Evolutionary conservation across 371 early-diverging fungal species (phyloP), one percentile per base, ranked within the genome.

Genomic region (Mucor plumbeus): DNA sequence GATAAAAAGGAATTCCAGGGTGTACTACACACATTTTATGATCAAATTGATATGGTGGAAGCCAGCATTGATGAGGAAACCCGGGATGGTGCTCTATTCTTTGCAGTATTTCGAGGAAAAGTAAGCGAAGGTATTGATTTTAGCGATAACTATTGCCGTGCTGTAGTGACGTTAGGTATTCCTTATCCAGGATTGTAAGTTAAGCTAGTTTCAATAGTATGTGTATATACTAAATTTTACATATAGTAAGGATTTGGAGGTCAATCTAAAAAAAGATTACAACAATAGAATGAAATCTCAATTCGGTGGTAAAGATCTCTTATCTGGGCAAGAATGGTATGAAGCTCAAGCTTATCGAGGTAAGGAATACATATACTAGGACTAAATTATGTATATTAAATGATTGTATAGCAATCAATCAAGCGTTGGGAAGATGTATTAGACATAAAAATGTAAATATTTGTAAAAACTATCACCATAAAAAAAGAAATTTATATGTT

Each of bases 51-150:
- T 19, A 61, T 47, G 41, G 64, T 41, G 10, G 59, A 70, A 55
- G 13, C 36, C 34, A 38, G 34, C 7, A 15, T 38, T 43, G 70
- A 74, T 10, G 65, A 72, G 0, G 40, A 75, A 13, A 39, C n/a
- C 1, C 36, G 59, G n/a, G 73, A 75, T 5, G 94, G 94, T 5
- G 89, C 89, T 0, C 34, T 89, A 6, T 71, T 88, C 57, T 80
- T 90, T 79, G 86, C 89, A 17, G 85, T 83, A 0, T 96, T 89
- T 70, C 82, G 97, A 33, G 99, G 99, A 4, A 98, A 96, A 77
- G 94, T 94, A 1, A 89, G 91, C 36, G 99, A 99, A 76, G 99
- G 99, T 9, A 91, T 97, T 56, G 97, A 99, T 71, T 98, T 99
- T 73, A 90, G 89, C 5, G 96, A 99, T 77, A 77, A 86, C 41